phyloP scores from a whole-genome alignment of 768 basidiomycete species.

The Termitomyces heimii region DNA sequence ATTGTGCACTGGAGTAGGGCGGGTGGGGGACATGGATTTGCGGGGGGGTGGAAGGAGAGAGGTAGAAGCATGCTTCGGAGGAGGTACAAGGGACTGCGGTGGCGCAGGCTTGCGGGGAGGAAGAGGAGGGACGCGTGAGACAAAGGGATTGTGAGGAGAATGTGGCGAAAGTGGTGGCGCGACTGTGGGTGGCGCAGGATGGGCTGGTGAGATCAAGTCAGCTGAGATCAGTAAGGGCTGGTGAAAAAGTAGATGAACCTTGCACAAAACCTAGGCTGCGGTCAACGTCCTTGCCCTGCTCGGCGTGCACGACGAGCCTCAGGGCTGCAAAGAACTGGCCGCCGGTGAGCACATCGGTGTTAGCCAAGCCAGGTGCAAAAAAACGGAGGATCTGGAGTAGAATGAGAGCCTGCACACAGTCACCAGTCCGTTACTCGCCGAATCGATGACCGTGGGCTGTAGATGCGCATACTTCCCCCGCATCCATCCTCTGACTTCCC shows the following conservation, averaged over 20 bases:
- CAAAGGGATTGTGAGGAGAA: conserved; percentile 35
- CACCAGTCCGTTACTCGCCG: conserved; percentile 26
- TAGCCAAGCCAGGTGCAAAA: conserved; percentile 51
- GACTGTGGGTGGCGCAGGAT: conserved; percentile 10
- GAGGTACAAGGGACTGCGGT: conserved; percentile 19
- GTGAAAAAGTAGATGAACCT: conserved; percentile 36
- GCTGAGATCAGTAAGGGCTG: not conserved
- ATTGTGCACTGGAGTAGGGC: conserved; percentile 2
- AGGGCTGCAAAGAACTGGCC: conserved; percentile 77
- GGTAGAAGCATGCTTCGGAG: conserved; percentile 30
- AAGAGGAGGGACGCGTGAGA: conserved; percentile 36
- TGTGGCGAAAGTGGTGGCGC: conserved; percentile 12
- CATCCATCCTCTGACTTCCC: conserved; percentile 74
- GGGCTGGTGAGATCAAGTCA: conserved; percentile 10
- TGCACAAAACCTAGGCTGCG: conserved; percentile 68
- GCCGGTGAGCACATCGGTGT: conserved; percentile 49
- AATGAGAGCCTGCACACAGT: not conserved
- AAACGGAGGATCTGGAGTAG: conserved; percentile 52
- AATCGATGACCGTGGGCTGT: conserved; percentile 47
- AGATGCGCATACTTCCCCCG: conserved; percentile 62
- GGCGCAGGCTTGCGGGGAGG: conserved; percentile 43
- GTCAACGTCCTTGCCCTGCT: conserved; percentile 57
- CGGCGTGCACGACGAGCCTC: conserved; percentile 58
- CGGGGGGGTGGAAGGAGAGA: conserved; percentile 11
- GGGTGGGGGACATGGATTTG: conserved; percentile 14